A percentile compares a stretch with the other conserved stretches of the same genome.
Conservation (phyloP, 495 filamentous ascomycete genomes). For the Aspergillus olivimuriae region DNA sequence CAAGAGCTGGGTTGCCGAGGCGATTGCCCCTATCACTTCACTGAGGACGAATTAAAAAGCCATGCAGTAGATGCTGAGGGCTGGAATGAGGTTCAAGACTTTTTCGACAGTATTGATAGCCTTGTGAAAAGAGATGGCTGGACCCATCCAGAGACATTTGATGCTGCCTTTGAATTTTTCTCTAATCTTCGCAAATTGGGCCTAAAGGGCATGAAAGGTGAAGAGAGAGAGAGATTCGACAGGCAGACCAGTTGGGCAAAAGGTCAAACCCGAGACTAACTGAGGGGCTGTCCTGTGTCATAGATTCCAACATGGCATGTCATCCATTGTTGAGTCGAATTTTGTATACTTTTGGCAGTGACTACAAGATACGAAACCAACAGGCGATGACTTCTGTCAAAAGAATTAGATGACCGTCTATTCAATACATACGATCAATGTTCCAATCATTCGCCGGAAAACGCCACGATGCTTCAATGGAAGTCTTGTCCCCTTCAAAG, state of each 20-base stretch:
- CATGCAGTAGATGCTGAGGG: slow-evolving; percentile 25
- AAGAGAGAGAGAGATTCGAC: slow-evolving; percentile 15
- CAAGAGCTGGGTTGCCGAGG: slow-evolving; percentile 16
- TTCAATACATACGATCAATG: neutral
- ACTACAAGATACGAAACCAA: neutral
- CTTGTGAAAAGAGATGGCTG: slow-evolving; percentile 33
- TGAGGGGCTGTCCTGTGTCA: neutral
- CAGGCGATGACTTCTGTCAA: neutral
- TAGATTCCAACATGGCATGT: neutral
- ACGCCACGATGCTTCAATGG: neutral
- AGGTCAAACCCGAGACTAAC: neutral
- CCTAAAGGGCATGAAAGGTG: slow-evolving; percentile 12
- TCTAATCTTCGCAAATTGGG: slow-evolving; percentile 14
- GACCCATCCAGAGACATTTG: slow-evolving; percentile 25
- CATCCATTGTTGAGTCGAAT: too few relatives aligned
- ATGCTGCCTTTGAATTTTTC: slow-evolving; percentile 21
- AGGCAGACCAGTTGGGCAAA: slow-evolving; percentile 16
- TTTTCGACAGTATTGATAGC: slow-evolving; percentile 25
- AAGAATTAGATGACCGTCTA: neutral
- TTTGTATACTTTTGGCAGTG: neutral
- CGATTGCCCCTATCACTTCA: slow-evolving; percentile 27
- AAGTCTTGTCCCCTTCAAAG: neutral
- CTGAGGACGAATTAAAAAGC: slow-evolving; percentile 20
- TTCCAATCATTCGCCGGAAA: neutral
- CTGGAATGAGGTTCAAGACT: slow-evolving; percentile 32